Percentiles rank a stretch among this genome's conserved stretches.
These are phyloP conservation scores for Fusarium lyarnte DNA, from an alignment of 2,329 filamentous ascomycete species.

Conservation along the genomic window DNA sequence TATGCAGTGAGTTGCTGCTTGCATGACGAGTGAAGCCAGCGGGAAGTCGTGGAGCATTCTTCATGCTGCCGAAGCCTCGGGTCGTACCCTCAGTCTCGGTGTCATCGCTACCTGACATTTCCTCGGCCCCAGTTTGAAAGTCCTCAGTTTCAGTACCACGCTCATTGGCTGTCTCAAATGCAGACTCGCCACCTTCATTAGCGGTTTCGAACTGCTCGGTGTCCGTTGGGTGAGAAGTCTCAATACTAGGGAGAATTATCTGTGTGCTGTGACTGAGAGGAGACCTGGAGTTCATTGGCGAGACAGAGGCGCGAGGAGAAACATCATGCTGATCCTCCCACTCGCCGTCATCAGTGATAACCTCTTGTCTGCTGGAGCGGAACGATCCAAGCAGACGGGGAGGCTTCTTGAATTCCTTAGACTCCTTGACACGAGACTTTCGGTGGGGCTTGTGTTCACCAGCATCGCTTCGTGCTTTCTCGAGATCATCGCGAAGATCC, in stretches of 20 bases:
- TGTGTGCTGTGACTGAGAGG: constrained; percentile 31
- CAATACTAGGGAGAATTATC: constrained; percentile 27
- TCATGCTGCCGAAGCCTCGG: constrained; percentile 55
- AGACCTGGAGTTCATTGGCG: constrained; percentile 32
- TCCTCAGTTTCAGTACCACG: constrained; percentile 88
- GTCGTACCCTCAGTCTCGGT: constrained; percentile 84
- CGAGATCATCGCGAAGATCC: constrained; percentile 92
- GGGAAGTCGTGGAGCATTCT: constrained; percentile 54
- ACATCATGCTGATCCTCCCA: constrained; percentile 82
- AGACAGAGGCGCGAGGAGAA: constrained; percentile 40
- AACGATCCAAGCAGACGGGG: constrained; percentile 79
- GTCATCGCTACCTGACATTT: constrained; percentile 79
- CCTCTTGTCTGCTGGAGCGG: constrained; percentile 78
- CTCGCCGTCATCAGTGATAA: constrained; percentile 81
- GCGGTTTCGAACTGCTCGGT: constrained; percentile 82
- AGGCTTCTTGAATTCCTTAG: constrained; percentile 81
- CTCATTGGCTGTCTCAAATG: constrained; percentile 78
- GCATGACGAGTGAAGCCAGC: constrained; percentile 52
- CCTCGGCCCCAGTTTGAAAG: constrained; percentile 93
- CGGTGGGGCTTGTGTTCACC: constrained; percentile 59
- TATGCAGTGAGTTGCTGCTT: constrained; percentile 77
- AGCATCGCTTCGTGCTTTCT: constrained; percentile 69
- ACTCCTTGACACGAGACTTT: constrained; percentile 70
- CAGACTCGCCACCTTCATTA: constrained; percentile 76
- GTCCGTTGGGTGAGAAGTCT: constrained; percentile 51